Evolutionary conservation across 2,329 filamentous ascomycete genomes (phyloP).

Genomic region (Lachnellula cervina): DNA sequence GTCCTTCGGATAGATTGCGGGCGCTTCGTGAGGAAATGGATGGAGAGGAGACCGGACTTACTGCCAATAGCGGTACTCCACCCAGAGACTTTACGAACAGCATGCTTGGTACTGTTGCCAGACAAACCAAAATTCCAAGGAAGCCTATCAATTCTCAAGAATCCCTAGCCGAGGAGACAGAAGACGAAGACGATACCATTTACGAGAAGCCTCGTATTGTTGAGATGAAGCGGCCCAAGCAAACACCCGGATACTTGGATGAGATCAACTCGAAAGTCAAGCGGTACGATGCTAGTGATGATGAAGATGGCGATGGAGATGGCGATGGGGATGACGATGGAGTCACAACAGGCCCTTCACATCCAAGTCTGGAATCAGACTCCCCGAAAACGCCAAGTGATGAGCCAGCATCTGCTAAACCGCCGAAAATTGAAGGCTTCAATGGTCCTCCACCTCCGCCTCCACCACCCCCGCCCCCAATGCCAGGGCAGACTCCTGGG

Average conservation of each 20-base stretch:
- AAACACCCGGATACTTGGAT: constrained; percentile 55
- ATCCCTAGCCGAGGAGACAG: constrained; percentile 34
- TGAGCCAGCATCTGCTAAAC: constrained; percentile 17
- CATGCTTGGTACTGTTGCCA: constrained; percentile 67
- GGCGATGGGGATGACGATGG: constrained; percentile 45
- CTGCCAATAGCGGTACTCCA: constrained; percentile 36
- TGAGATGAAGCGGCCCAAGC: constrained; percentile 66
- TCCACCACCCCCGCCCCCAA: constrained; percentile 37
- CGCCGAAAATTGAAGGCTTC: constrained; percentile 30
- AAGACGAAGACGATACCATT: constrained; percentile 48
- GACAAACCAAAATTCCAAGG: constrained; percentile 52
- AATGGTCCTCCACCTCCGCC: constrained; percentile 37
- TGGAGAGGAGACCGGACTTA: constrained; percentile 42
- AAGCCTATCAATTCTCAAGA: constrained; percentile 45
- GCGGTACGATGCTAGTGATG: constrained; percentile 54
- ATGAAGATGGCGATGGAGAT: constrained; percentile 26
- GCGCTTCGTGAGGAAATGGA: constrained; percentile 96
- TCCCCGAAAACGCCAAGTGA: constrained; percentile 49
- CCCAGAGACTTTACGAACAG: constrained; percentile 64
- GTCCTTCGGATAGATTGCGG: constrained; percentile 85
- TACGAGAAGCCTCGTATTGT: constrained; percentile 72
- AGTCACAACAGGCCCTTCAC: constrained; percentile 68
- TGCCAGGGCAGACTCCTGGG: constrained; percentile 31
- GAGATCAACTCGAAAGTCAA: constrained; percentile 75
- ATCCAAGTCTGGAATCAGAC: constrained; percentile 68